Base-by-base conservation (phyloP, 169 alveolate species). In the Cyclospora cayetanensis region DNA sequence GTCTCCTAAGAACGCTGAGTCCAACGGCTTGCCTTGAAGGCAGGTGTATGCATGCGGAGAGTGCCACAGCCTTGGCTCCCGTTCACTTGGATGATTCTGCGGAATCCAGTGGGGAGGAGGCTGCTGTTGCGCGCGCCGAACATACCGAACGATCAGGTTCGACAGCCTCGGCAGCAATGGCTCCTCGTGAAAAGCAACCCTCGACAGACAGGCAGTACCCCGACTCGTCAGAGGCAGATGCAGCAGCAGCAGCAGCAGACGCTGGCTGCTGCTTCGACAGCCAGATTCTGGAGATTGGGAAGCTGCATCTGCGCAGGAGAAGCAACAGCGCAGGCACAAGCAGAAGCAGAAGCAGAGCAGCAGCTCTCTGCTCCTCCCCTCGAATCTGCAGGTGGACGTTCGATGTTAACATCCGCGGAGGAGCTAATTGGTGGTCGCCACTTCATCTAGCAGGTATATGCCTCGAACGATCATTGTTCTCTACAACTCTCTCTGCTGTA, bases 391-490 rank as follows among this genome's bases (percentile, higher is more conserved):
- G 60, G 18, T 76, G 35, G 22, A 22, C 86, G 42, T 76, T 76
- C 63, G 86, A 76, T 25, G 35, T 76, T 2, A 76, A 76, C 63
- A 43, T 76, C 34, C 11, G 86, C 11, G 86, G 86, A 15, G 86
- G 86, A 31, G 12, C 86, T 11, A 43, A 76, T 37, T 37, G 35
- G 35, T 76, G 86, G 86, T 34, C 86, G 86, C 63, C 86, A n/a
- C 86, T 76, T 9, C 86, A 76, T 39, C 86, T 76, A 2, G 86
- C 86, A 12, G 86, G 86, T 76, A 18, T 50, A 12, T 12, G 12
- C 63, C 20, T 20, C 20, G 20, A 50, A 15, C 63, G 12, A 50
- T 50, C 63, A 15, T 15, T 34, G 41, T 15, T 9, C 60, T 9
- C 9, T 46, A 9, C 9, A 15, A 11, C 60, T 11, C n/a, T 11